phyloP scores from a whole-genome alignment of 257 asterid species.

The Ilex asprella region DNA sequence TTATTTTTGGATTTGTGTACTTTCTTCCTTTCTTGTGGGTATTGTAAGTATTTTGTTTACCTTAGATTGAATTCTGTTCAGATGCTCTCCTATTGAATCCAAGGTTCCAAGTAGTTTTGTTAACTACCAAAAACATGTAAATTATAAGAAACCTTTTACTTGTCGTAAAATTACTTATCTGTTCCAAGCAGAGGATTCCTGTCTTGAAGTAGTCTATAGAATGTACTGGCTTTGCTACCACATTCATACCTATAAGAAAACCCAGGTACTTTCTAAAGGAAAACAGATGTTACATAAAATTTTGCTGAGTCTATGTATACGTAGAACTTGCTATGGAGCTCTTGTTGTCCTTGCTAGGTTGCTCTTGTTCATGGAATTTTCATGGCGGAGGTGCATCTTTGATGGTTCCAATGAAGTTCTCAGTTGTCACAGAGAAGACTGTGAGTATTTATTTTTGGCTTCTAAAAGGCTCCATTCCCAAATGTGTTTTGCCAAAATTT shows the following conservation, averaged over 20 bases:
- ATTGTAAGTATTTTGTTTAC: too few species aligned
- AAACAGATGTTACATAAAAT: neutral
- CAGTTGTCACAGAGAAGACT: constrained; percentile 87
- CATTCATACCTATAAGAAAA: constrained; percentile 76
- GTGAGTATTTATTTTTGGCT: constrained; percentile 33
- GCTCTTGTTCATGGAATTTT: constrained; percentile 89
- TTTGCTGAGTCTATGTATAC: neutral
- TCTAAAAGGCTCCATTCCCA: neutral
- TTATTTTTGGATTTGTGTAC: too few species aligned
- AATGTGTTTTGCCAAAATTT: neutral
- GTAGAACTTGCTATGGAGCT: neutral
- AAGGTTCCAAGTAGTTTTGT: too few species aligned
- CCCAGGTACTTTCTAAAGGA: constrained; percentile 35
- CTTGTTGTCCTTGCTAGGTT: constrained; percentile 36
- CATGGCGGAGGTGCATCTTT: constrained; percentile 98
- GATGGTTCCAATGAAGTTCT: constrained; percentile 86
- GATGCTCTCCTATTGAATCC: too few species aligned
- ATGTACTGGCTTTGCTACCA: constrained; percentile 99
- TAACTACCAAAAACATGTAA: too few species aligned
- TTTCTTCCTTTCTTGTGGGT: too few species aligned
- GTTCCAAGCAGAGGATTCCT: constrained; percentile 87
- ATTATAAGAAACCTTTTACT: too few species aligned
- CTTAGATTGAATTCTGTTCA: too few species aligned
- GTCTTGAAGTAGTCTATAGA: constrained; percentile 81
- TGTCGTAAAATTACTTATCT: too few species aligned